Conservation (phyloP, 163 green algal species). For the Coccomyxa subellipsoidea region DNA sequence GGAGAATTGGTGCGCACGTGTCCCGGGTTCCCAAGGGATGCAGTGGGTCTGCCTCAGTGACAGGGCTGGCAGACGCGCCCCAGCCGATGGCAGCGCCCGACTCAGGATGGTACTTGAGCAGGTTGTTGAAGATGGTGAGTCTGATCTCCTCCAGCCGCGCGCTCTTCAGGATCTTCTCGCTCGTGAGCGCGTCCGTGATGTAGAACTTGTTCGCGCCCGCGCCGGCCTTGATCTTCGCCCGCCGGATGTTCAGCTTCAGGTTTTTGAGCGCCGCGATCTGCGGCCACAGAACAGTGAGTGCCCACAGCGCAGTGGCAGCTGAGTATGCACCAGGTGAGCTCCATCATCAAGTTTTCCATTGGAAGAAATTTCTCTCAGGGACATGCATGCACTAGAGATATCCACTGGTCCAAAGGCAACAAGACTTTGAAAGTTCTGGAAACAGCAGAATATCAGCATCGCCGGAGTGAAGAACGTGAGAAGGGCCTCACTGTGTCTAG, state of each 20-base stretch:
- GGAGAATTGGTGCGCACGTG: conserved; percentile 6
- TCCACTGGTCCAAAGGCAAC: not conserved
- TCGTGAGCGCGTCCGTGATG: conserved; percentile 72
- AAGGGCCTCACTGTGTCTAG: conserved; percentile 78
- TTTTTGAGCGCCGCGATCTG: conserved; percentile 84
- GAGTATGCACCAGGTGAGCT: no score
- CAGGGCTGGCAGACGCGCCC: conserved; percentile 10
- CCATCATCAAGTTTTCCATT: no score
- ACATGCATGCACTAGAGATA: not conserved
- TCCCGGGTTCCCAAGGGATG: conserved; percentile 28
- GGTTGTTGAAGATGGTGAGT: conserved; percentile 82
- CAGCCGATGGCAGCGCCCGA: conserved; percentile 45
- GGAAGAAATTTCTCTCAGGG: no score
- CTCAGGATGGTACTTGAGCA: conserved; percentile 78
- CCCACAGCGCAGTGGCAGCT: no score
- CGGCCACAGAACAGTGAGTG: not conserved
- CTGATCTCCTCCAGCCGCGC: conserved; percentile 89
- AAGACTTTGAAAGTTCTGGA: no score
- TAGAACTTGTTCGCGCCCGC: conserved; percentile 74
- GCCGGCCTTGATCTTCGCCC: conserved; percentile 67
- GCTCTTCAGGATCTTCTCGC: conserved; percentile 29
- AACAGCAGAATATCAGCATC: no score
- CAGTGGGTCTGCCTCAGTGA: not conserved
- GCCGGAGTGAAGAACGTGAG: no score
- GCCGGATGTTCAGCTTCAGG: conserved; percentile 87